These are phyloP conservation scores for Metschnikowia aberdeeniae DNA, from an alignment of 805 yeast genomes.

Conservation along the genomic window DNA sequence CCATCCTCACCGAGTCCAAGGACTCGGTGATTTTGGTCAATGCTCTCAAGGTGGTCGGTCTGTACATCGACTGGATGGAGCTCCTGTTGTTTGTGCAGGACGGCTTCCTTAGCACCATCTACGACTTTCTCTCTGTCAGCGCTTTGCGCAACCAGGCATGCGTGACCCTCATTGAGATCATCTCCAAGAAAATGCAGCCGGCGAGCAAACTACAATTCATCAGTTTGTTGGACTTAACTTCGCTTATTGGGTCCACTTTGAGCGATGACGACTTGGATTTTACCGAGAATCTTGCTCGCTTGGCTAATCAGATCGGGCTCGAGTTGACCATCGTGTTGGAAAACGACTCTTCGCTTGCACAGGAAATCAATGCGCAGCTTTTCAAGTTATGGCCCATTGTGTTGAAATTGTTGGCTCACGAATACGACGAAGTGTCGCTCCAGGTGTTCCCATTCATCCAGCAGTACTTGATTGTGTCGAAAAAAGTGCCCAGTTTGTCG, in stretches of 20 bases:
- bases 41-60: slow-evolving; percentile 66
- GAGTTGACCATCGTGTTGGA: slow-evolving; percentile 70
- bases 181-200: slow-evolving; percentile 76
- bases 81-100: slow-evolving; percentile 65
- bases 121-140: slow-evolving; percentile 49
- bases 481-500: slow-evolving; percentile 43
- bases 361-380: slow-evolving; percentile 37
- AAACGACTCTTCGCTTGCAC: slow-evolving; percentile 41
- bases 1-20: slow-evolving; percentile 37
- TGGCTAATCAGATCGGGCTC: slow-evolving; percentile 67
- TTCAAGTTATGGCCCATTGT: slow-evolving; percentile 67
- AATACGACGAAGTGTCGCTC: slow-evolving; percentile 81
- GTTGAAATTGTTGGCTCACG: slow-evolving; percentile 68
- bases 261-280: slow-evolving; percentile 58
- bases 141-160: slow-evolving; percentile 57
- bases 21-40: slow-evolving; percentile 49
- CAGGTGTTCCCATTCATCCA: slow-evolving; percentile 81
- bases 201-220: slow-evolving; percentile 66
- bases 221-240: slow-evolving; percentile 62
- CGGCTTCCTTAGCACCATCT: slow-evolving; percentile 54
- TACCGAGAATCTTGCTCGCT: slow-evolving; percentile 69
- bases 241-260: slow-evolving; percentile 39
- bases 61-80: slow-evolving; percentile 91
- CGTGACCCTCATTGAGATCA: slow-evolving; percentile 55
- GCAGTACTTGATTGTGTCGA: slow-evolving; percentile 66